Conservation (phyloP, 805 yeast species). For the Kuraishia piskuri region DNA sequence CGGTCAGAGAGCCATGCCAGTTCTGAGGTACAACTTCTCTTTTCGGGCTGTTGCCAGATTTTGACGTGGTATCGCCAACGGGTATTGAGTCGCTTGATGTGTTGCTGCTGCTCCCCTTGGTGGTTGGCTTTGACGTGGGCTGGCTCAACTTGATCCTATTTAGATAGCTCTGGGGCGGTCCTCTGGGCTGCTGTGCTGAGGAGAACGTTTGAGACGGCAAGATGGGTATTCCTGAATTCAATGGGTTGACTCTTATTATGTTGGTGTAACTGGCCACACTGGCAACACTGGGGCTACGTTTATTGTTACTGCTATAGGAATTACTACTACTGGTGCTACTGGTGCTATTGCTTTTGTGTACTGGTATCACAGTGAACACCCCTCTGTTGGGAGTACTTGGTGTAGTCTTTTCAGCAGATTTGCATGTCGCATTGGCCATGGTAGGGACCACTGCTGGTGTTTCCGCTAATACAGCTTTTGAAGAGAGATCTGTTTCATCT, state of each 20-base stretch:
- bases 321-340: not conserved
- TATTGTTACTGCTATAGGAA: not conserved
- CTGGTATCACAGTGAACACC: not conserved
- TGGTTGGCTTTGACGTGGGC: not conserved
- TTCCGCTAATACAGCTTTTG: too few relatives aligned
- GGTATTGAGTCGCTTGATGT: too few relatives aligned
- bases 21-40: not conserved
- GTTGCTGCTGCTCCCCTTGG: not conserved
- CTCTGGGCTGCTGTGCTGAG: not conserved
- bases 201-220: not conserved
- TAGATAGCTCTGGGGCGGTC: not conserved
- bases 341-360: not conserved
- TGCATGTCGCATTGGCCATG: too few relatives aligned
- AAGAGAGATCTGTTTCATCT: not conserved
- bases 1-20: not conserved
- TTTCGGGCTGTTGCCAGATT: not conserved
- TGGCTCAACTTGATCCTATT: not conserved
- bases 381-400: not conserved
- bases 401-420: too few relatives aligned
- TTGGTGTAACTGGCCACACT: not conserved
- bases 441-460: too few relatives aligned
- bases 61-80: too few relatives aligned
- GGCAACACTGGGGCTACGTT: not conserved
- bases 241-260: not conserved
- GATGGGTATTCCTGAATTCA: not conserved